phyloP scores from a whole-genome alignment of 139 green algal genomes.

The Pycnococcus provasolii region DNA sequence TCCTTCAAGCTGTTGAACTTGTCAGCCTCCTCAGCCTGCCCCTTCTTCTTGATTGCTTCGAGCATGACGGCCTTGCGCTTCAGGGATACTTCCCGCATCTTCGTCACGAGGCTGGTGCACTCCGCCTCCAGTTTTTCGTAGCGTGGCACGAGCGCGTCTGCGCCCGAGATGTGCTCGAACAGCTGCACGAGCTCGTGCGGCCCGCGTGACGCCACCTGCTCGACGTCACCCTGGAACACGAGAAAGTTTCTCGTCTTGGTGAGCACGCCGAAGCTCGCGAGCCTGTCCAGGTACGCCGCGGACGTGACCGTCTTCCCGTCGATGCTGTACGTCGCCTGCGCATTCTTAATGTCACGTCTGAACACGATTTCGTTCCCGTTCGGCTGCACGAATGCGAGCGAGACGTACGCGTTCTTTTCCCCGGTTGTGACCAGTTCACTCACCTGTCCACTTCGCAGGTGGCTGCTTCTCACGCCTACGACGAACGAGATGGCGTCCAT shows the following conservation, averaged over 20 bases:
- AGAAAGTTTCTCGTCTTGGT: constrained; percentile 95
- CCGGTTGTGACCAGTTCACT: constrained; percentile 67
- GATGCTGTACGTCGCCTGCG: constrained; percentile 62
- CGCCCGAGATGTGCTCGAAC: constrained; percentile 83
- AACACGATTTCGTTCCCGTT: constrained; percentile 69
- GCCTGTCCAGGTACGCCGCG: constrained; percentile 72
- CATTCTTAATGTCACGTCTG: constrained; percentile 40
- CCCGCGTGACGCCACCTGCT: constrained; percentile 72
- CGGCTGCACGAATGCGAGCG: constrained; percentile 55
- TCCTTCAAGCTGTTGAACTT: constrained; percentile 54
- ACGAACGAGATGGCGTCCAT: constrained; percentile 99
- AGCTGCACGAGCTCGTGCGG: constrained; percentile 70
- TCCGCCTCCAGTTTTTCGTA: constrained; percentile 58
- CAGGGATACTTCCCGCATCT: constrained; percentile 48
- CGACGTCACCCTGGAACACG: constrained; percentile 98
- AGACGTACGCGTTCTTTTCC: constrained; percentile 38
- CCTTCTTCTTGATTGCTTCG: constrained; percentile 83
- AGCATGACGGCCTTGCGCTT: constrained; percentile 56
- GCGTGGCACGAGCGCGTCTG: constrained; percentile 42
- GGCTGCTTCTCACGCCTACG: constrained; percentile 73
- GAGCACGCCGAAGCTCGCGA: constrained; percentile 74
- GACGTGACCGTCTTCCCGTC: constrained; percentile 54
- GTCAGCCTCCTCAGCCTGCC: constrained; percentile 96
- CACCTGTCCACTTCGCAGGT: constrained; percentile 63
- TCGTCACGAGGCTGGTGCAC: constrained; percentile 49